A percentile compares a stretch with the other conserved stretches of the same genome.
phyloP scores from a whole-genome alignment of 331 rosid species.

The Rhamnella rubrinervis region DNA sequence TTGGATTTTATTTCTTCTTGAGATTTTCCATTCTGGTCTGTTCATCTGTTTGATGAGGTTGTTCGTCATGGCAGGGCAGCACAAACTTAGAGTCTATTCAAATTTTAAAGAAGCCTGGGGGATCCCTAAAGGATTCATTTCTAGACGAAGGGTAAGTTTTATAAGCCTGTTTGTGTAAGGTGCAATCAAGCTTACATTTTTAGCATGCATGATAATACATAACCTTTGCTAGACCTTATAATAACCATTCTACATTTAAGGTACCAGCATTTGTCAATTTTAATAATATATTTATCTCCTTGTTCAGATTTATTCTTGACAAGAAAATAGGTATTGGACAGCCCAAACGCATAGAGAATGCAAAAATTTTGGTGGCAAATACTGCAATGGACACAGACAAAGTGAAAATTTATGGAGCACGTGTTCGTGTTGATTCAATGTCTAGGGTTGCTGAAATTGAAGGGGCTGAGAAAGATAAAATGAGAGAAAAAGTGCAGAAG shows the following conservation, averaged over 20 bases:
- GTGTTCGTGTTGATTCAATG: constrained; percentile 97
- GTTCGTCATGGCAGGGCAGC: constrained; percentile 77
- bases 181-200: not conserved
- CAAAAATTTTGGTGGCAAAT: constrained; percentile 88
- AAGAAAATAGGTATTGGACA: constrained; percentile 99
- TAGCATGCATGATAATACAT: not conserved
- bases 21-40: not conserved
- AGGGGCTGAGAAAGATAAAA: constrained; percentile 90
- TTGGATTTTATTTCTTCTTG: not conserved
- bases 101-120: constrained; percentile 94
- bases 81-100: constrained; percentile 92
- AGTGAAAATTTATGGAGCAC: constrained; percentile 94
- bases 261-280: no score
- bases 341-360: constrained; percentile 93
- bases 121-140: constrained; percentile 82
- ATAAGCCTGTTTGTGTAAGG: not conserved
- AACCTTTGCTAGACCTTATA: no score
- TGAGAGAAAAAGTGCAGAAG: constrained; percentile 95
- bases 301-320: constrained; percentile 89
- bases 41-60: constrained; percentile 3
- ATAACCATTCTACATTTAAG: no score
- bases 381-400: constrained; percentile 98
- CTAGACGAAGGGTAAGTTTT: constrained; percentile 85
- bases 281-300: not conserved
- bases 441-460: constrained; percentile 91